A percentile compares a stretch with the other conserved stretches of the same genome.
Conservation (phyloP, 1,139 yeast genomes). For the Arxiozyma bovina region DNA sequence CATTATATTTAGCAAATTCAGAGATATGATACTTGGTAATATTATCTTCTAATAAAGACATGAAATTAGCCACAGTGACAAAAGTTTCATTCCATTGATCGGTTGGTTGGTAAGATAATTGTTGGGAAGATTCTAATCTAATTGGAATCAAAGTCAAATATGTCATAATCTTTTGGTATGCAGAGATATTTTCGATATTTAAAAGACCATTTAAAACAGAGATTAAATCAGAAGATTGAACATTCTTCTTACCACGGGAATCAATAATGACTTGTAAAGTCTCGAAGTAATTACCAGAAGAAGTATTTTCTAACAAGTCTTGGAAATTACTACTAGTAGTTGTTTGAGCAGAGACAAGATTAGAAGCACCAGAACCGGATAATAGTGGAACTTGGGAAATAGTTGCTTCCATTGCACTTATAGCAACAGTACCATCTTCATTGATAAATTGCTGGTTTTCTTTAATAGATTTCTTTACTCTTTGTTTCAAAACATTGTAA, state of each 20-base stretch:
- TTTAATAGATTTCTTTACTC: constrained; percentile 72
- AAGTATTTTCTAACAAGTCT: constrained; percentile 14
- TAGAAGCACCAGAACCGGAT: constrained; percentile 32
- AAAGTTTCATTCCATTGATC: constrained; percentile 74
- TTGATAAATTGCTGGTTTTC: constrained; percentile 60
- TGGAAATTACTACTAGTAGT: constrained; percentile 13
- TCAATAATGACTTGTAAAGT: constrained; percentile 71
- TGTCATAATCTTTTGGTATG: constrained; percentile 72
- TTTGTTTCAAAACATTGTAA: constrained; percentile 79
- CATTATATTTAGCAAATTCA: constrained; percentile 70
- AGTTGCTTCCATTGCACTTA: constrained; percentile 26
- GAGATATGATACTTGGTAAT: constrained; percentile 53
- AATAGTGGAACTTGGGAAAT: constrained; percentile 24
- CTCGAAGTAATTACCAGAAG: constrained; percentile 49
- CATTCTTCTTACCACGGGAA: constrained; percentile 91
- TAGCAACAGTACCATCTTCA: constrained; percentile 34
- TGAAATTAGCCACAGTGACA: constrained; percentile 51
- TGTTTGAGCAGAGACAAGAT: constrained; percentile 18
- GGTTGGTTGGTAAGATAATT: constrained; percentile 65
- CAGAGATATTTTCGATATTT: constrained; percentile 38
- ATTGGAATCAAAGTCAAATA: constrained; percentile 78
- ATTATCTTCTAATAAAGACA: constrained; percentile 60
- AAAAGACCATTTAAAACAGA: constrained; percentile 58
- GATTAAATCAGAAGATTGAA: constrained; percentile 76
- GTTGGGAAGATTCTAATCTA: constrained; percentile 71